Percentiles rank a stretch among this genome's conserved stretches.
These are phyloP conservation scores for Barnettozyma pratensis DNA, from an alignment of 805 yeast genomes.

Conservation along the genomic window DNA sequence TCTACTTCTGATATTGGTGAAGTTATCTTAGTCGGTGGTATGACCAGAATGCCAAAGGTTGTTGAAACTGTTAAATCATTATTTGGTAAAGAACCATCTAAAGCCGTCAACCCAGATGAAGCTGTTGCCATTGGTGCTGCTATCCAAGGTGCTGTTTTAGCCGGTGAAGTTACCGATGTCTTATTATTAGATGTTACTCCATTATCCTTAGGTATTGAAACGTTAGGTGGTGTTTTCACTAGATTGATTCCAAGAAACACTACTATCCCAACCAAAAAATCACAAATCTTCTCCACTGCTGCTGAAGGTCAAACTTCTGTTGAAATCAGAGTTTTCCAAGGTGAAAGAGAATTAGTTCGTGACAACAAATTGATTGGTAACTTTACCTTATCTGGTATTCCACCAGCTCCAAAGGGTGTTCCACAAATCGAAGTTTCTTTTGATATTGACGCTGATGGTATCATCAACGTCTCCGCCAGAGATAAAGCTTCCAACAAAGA, in stretches of 20 bases:
- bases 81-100: conserved; percentile 64
- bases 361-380: conserved; percentile 78
- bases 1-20: conserved; percentile 66
- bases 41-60: conserved; percentile 87
- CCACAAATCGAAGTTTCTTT: conserved; percentile 77
- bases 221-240: conserved; percentile 99
- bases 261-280: conserved; percentile 98
- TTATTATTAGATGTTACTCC: conserved; percentile 86
- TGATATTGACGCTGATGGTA: conserved; percentile 80
- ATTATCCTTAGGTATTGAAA: conserved; percentile 98
- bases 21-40: conserved; percentile 78
- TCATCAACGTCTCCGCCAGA: conserved; percentile 76
- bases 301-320: conserved; percentile 85
- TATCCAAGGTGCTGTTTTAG: conserved; percentile 80
- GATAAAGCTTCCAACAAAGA: conserved; percentile 80
- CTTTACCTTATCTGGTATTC: conserved; percentile 67
- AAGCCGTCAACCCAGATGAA: conserved; percentile 81
- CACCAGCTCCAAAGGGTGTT: conserved; percentile 73
- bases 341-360: conserved; percentile 74
- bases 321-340: conserved; percentile 73
- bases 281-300: conserved; percentile 88
- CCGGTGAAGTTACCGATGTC: conserved; percentile 80
- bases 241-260: conserved; percentile 99
- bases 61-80: conserved; percentile 55
- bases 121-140: conserved; percentile 91